phyloP scores from a whole-genome alignment of 768 basidiomycete genomes.

The Leucogyrophana mollusca region DNA sequence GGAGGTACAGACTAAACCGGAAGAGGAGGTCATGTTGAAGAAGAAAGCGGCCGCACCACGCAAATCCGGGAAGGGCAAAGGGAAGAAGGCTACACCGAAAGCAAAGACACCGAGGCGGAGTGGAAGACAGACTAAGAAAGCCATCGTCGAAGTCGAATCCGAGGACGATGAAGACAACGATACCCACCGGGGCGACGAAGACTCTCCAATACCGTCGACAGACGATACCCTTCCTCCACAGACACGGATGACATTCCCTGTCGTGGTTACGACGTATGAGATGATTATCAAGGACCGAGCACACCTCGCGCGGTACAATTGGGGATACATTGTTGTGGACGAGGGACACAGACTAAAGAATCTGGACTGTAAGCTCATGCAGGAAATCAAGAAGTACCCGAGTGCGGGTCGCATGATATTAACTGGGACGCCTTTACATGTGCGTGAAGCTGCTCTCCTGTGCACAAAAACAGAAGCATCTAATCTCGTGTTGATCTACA shows the following conservation, averaged over 20 bases:
- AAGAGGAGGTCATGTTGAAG: constrained; percentile 22
- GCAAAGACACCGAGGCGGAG: constrained; percentile 10
- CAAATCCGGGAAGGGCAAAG: constrained; percentile 17
- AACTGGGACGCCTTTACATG: constrained; percentile 95
- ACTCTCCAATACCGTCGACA: background rate
- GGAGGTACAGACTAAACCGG: constrained; percentile 6
- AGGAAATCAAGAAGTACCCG: constrained; percentile 83
- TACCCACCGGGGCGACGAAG: background rate
- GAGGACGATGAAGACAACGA: background rate
- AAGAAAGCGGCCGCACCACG: constrained; percentile 10
- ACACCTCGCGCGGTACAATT: constrained; percentile 63
- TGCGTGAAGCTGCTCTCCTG: no score
- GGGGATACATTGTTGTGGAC: constrained; percentile 95
- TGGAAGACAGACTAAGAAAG: background rate
- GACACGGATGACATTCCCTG: constrained; percentile 55
- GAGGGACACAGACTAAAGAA: constrained; percentile 97
- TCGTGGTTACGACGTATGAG: constrained; percentile 91
- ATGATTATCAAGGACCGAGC: constrained; percentile 84
- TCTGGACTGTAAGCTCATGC: constrained; percentile 85
- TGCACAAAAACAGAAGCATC: no score
- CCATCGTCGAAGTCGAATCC: background rate
- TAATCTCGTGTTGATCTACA: no score
- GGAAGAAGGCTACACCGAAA: constrained; percentile 6
- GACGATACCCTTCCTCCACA: constrained; percentile 10
- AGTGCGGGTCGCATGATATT: constrained; percentile 89